Base-by-base conservation (phyloP, 768 basidiomycete species). In the Tylopilus felleus region DNA sequence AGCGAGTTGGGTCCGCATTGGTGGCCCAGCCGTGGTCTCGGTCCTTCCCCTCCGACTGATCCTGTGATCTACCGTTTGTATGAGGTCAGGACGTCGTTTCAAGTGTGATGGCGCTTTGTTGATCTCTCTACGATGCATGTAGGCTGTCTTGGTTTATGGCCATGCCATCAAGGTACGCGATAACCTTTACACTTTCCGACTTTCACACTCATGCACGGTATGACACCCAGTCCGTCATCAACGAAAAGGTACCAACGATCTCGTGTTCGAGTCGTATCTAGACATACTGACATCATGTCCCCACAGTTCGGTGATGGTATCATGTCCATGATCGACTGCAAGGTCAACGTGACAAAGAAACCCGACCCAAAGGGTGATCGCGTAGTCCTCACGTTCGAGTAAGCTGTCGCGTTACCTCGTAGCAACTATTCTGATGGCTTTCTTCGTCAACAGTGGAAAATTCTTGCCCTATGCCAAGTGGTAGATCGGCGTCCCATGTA, bases 311-410 rank as follows among this genome's bases (percentile, higher is more conserved):
- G 90, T 6, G 90, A 92, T 62, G 89, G 90, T 5, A 91, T 92
- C 56, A 90, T 91, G 88, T 88, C 86, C 19, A 88, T 91, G 86
- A 90, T 91, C 53, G 89, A 92, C 67, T 91, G 89, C 70, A 84
- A 80, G 60, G 77, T 91, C 56, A 76, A 75, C 44, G 74, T 91
- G 42, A 75, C 81, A 56, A 82, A 76, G 72, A 90, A 91, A 67
- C 75, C 78, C 16, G 81, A 90, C 61, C 87, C 88, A 16, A 88
- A 85, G 63, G 89, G 89, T 33, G 88, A 91, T 60, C 86, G 90
- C 41, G 85, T 90, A 9, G 62, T 90, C 17, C 74, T 92, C 55
- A 90, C 85, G 2, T 90, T 90, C 58, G 88, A 92, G 89, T 91
- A 61, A 60, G 88, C 75, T 25, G 21, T 44, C 8, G 5, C 38